Evolutionary conservation across 345 rosid genomes (phyloP), one percentile per base, ranked within the genome.

Genomic region (Hibiscus syriacus): DNA sequence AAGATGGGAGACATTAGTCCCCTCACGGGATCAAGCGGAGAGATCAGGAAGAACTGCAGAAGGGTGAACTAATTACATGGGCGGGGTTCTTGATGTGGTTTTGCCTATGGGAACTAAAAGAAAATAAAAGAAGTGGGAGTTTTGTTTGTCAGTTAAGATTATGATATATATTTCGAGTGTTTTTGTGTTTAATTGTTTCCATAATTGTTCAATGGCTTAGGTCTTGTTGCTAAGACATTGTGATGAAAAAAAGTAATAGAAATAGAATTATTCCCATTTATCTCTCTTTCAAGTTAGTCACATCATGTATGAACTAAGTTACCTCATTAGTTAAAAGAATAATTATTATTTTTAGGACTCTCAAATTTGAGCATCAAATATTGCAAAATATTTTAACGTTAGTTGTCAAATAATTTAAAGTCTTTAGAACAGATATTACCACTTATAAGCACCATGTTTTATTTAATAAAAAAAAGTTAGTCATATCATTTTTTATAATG

Each of bases 1-100:
- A n/a, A n/a, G 74, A 88, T 90, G 97, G 93, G 86, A 53, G 85
- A 79, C 55, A 87, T 87, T 39, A 86, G 80, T 8, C 94, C 92
- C 2, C 85, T 90, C 66, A 90, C 92, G 1, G 92, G 94, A 45
- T 78, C 84, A 32, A 73, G 29, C 0, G 98, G 97, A 25, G 89
- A 92, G 78, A 80, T 90, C 25, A 76, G 97, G 72, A 90, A 78
- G 80, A 76, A 82, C 13, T 88, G 94, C 34, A 77, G 96, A 74
- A 80, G 73, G 34, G 30, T 57, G 27, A 92, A 92, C 74, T 90
- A 80, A 79, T 13, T n/a, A 11, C 13, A 30, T 16, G 2, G 2
- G n/a, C 22, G 12, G 8, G 8, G n/a, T 55, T 20, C 2, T 52
- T 17, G 20, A 6, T 72, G 68, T 74, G 68, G 27, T 34, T 62